Conservation (phyloP, 768 basidiomycete species). For the Collybia nuda region DNA sequence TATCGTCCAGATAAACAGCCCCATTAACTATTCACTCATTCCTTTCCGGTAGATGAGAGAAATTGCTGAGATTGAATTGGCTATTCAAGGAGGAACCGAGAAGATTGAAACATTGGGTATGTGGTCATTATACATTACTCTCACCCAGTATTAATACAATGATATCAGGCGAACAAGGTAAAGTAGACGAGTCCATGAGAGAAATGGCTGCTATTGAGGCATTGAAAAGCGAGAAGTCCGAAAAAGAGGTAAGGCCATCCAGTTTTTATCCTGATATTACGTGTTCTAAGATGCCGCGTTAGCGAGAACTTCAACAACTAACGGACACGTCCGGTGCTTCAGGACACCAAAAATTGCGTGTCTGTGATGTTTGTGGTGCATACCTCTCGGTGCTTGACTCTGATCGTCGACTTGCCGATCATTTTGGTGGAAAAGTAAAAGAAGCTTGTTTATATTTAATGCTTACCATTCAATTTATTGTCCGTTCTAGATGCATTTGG, state of each 20-base stretch:
- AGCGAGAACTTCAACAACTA: conserved; percentile 93
- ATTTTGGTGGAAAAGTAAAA: conserved; percentile 96
- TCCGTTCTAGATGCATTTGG: conserved; percentile 88
- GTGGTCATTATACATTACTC: conserved; percentile 22
- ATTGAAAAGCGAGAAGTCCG: conserved; percentile 90
- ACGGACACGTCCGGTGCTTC: conserved; percentile 98
- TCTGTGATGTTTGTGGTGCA: conserved; percentile 99
- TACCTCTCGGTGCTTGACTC: conserved; percentile 98
- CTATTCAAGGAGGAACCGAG: conserved; percentile 97
- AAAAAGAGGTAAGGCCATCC: conserved; percentile 78
- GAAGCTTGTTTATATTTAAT: conserved; percentile 17
- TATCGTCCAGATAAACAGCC: not conserved
- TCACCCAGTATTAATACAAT: conserved; percentile 12
- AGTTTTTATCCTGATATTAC: conserved; percentile 12
- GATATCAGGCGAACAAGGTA: conserved; percentile 88
- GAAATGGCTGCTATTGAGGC: conserved; percentile 98
- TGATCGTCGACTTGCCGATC: conserved; percentile 97
- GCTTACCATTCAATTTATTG: conserved; percentile 20
- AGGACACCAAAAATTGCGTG: conserved; percentile 98
- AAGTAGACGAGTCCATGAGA: conserved; percentile 98
- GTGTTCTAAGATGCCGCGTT: conserved; percentile 3
- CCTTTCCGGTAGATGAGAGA: conserved; percentile 78
- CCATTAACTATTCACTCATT: not conserved
- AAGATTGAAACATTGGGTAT: conserved; percentile 92
- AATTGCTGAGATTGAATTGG: conserved; percentile 98